A percentile compares a stretch with the other conserved stretches of the same genome.
Evolutionary conservation across 2,329 filamentous ascomycete species (phyloP).

Genomic region (Capronia epimyces): DNA sequence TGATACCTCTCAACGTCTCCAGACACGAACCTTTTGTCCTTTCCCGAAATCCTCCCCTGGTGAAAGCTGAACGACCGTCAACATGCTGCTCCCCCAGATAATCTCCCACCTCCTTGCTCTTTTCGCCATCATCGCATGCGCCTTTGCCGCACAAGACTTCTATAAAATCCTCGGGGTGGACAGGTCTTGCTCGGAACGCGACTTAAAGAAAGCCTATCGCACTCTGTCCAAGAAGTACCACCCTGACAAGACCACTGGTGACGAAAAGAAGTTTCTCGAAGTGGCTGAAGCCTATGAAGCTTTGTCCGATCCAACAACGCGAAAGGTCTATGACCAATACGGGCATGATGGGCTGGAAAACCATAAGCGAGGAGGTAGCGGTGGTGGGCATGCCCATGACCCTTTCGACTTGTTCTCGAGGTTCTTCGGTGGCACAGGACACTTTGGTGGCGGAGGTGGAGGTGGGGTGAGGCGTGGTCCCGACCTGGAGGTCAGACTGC

Average conservation of each 20-base stretch:
- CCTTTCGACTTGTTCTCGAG: conserved; percentile 94
- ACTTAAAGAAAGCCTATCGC: conserved; percentile 91
- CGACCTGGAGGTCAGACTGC: conserved; percentile 80
- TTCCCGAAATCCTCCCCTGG: not conserved
- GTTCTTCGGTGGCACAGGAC: conserved; percentile 89
- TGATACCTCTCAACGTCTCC: not conserved
- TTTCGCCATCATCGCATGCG: conserved; percentile 19
- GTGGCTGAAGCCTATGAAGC: conserved; percentile 94
- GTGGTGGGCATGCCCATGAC: conserved; percentile 60
- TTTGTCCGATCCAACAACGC: conserved; percentile 70
- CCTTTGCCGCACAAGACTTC: conserved; percentile 38
- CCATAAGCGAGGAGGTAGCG: conserved; percentile 65
- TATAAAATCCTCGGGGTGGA: conserved; percentile 72
- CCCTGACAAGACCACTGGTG: conserved; percentile 90
- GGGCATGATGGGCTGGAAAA: conserved; percentile 87
- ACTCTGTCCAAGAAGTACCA: conserved; percentile 92
- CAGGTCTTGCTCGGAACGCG: conserved; percentile 71
- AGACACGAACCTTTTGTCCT: not conserved
- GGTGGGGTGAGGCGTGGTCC: conserved; percentile 61
- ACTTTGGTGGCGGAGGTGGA: conserved; percentile 66
- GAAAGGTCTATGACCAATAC: conserved; percentile 88
- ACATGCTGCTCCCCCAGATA: conserved; percentile 23
- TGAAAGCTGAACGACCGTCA: conserved; percentile 4
- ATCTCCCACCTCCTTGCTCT: conserved; percentile 20
- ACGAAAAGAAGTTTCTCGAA: conserved; percentile 86